A percentile compares a stretch with the other conserved stretches of the same genome.
Conservation (phyloP, 78 protist species). For the Dictyostelium capitatum region DNA sequence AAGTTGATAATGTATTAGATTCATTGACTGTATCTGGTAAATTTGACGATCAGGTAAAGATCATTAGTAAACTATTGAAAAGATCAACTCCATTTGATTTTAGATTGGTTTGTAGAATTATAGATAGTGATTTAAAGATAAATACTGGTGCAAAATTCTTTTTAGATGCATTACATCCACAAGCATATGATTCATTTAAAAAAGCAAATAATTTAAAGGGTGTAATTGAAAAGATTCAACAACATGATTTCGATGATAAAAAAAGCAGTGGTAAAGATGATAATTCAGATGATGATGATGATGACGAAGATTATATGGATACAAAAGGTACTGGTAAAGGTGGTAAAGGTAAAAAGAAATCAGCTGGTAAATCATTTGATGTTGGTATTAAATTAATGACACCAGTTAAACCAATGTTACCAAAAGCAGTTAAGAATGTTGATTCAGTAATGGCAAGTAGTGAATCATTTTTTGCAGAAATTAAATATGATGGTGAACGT, state of each 20-base stretch:
- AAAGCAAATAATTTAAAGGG: constrained; percentile 73
- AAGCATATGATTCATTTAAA: constrained; percentile 82
- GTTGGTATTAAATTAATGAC: constrained; percentile 62
- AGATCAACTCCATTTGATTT: constrained; percentile 74
- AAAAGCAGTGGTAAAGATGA: not conserved
- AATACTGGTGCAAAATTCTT: constrained; percentile 87
- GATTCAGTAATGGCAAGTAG: constrained; percentile 55
- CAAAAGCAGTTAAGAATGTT: constrained; percentile 70
- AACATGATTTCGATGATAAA: not conserved
- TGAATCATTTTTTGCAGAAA: constrained; percentile 81
- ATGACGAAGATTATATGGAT: not conserved
- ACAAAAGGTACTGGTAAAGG: not conserved
- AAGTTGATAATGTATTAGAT: constrained; percentile 82
- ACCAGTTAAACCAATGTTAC: constrained; percentile 93
- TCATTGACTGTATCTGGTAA: constrained; percentile 70
- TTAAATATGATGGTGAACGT: constrained; percentile 96
- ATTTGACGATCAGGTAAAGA: constrained; percentile 77
- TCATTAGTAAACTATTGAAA: constrained; percentile 56
- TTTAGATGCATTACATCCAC: constrained; percentile 83
- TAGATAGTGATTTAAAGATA: constrained; percentile 85
- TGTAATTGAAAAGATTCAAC: constrained; percentile 69
- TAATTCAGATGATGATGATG: not conserved
- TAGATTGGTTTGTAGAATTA: constrained; percentile 60
- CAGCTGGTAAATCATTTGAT: constrained; percentile 1
- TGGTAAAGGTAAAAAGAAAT: not conserved